These are phyloP conservation scores for Takakia lepidozioides DNA, from an alignment of 225 moss, liverwort and hornwort species.

Conservation along the genomic window DNA sequence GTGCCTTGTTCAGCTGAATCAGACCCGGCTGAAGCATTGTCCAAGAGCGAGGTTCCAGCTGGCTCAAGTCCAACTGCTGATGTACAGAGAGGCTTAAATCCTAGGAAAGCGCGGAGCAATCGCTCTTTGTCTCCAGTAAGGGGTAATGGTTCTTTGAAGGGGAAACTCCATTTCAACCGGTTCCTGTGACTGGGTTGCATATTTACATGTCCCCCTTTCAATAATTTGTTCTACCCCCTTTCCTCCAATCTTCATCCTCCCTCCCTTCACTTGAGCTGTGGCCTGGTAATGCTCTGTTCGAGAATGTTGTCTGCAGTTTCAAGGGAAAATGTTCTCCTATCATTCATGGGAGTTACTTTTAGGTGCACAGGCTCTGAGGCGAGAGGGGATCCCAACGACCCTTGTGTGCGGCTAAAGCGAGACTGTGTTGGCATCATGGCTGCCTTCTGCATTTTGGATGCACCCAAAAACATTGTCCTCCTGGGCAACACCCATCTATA, in stretches of 20 bases:
- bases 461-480: slow-evolving; percentile 48
- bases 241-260: no score
- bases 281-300: no score
- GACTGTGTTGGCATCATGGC: slow-evolving; percentile 84
- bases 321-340: no score
- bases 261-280: no score
- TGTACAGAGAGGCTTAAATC: slow-evolving; percentile 10
- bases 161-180: no score
- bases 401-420: slow-evolving; percentile 64
- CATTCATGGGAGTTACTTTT: no score
- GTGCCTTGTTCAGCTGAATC: slow-evolving; percentile 30
- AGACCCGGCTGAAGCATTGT: slow-evolving; percentile 11
- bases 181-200: no score
- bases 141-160: slow-evolving; percentile 20
- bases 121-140: slow-evolving; percentile 38
- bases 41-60: slow-evolving; percentile 20
- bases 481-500: slow-evolving; percentile 79
- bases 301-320: no score
- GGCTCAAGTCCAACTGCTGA: slow-evolving; percentile 8
- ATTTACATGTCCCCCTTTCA: no score
- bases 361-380: slow-evolving; percentile 32
- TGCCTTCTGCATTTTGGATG: slow-evolving; percentile 54
- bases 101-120: slow-evolving; percentile 21
- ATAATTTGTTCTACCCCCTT: no score
- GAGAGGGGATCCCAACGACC: slow-evolving; percentile 69